A percentile compares a stretch with the other conserved stretches of the same genome.
Conservation (phyloP, 352 stramenopile species). For the Phytophthora ohioensis region DNA sequence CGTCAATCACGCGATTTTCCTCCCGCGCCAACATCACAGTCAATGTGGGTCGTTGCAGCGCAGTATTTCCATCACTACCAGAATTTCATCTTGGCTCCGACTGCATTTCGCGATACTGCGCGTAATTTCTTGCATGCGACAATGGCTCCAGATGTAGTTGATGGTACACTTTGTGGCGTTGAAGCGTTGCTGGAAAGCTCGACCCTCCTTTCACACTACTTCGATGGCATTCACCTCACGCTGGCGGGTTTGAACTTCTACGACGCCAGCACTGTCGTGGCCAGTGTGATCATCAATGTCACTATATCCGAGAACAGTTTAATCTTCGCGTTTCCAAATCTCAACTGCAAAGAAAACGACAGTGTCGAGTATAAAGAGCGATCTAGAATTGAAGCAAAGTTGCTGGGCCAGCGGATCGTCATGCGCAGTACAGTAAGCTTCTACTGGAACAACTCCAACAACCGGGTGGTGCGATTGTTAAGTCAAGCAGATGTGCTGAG, state of each 20-base stretch:
- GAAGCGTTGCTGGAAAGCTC: constrained; percentile 2
- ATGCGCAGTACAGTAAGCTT: constrained; percentile 8
- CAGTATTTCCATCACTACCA: constrained; percentile 13
- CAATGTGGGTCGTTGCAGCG: constrained; percentile 5
- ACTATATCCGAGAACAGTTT: constrained; percentile 5
- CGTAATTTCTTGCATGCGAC: not conserved
- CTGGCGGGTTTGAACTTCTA: not conserved
- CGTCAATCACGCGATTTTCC: not conserved
- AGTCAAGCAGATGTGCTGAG: constrained; percentile 11
- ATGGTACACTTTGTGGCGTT: not conserved
- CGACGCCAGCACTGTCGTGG: not conserved
- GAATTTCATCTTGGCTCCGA: not conserved
- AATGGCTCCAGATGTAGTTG: constrained; percentile 1
- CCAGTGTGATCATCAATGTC: not conserved
- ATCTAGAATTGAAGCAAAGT: not conserved
- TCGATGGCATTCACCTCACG: constrained; percentile 3
- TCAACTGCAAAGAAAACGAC: not conserved
- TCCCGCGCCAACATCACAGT: not conserved
- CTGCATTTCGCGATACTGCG: not conserved
- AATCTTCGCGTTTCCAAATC: not conserved
- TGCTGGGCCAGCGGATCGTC: not conserved
- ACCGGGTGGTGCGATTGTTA: constrained; percentile 1
- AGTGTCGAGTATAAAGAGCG: not conserved
- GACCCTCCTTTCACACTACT: not conserved
- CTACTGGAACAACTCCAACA: not conserved